Evolutionary conservation across 2,329 filamentous ascomycete genomes (phyloP).

Genomic region (Aspergillus brunneoviolaceus): DNA sequence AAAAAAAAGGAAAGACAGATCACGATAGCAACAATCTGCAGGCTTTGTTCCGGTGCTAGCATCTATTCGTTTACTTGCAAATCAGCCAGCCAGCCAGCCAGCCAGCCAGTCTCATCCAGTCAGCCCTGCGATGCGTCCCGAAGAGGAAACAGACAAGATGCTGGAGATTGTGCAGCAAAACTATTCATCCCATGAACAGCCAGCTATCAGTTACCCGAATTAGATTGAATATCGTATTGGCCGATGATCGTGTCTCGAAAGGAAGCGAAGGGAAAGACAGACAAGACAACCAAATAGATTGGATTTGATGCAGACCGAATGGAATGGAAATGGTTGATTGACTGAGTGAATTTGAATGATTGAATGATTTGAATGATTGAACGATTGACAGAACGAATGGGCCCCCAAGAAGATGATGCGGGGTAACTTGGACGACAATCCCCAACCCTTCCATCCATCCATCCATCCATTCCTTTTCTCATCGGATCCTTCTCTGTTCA

Average conservation of each 20-base stretch:
- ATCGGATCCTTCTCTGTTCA: neutral
- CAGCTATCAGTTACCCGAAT: neutral
- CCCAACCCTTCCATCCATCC: too few relatives aligned
- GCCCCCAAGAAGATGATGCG: too few relatives aligned
- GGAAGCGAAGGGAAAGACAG: neutral
- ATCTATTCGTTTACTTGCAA: neutral
- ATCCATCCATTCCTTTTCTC: too few relatives aligned
- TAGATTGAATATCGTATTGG: neutral
- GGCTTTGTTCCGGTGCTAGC: too few relatives aligned
- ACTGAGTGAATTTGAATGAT: too few relatives aligned
- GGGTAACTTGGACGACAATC: too few relatives aligned
- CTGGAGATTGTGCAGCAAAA: neutral
- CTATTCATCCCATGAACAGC: neutral
- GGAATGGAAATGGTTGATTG: neutral
- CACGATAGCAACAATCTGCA: neutral
- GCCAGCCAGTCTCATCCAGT: neutral
- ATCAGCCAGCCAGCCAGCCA: neutral
- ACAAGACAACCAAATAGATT: neutral
- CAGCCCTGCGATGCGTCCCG: neutral
- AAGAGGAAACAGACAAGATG: neutral
- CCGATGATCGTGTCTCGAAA: neutral
- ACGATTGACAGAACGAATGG: too few relatives aligned
- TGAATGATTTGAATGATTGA: neutral
- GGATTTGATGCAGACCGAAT: too few relatives aligned
- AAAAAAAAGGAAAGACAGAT: neutral